phyloP scores from a whole-genome alignment of 1,139 yeast genomes.

The Pichia sp. region DNA sequence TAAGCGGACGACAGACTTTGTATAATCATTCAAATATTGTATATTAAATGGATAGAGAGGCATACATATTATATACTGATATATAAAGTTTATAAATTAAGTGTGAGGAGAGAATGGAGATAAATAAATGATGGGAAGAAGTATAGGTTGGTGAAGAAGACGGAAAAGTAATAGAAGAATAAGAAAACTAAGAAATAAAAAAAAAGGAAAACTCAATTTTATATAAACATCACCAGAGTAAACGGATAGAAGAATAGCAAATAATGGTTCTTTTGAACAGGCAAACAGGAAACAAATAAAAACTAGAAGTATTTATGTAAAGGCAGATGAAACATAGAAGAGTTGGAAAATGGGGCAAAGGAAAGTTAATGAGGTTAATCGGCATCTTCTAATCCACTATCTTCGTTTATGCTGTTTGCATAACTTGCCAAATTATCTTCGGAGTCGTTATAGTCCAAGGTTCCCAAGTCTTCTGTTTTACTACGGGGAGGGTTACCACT shows the following conservation, averaged over 20 bases:
- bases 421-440: slow-evolving; percentile 27
- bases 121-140: background rate
- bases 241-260: background rate
- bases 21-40: background rate
- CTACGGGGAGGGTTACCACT: slow-evolving; percentile 1
- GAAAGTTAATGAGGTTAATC: background rate
- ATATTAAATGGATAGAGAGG: background rate
- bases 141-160: background rate
- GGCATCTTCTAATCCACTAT: slow-evolving; percentile 18
- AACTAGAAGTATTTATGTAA: background rate
- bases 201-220: background rate
- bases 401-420: slow-evolving; percentile 28
- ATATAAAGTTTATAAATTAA: slow-evolving; percentile 2
- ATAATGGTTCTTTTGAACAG: background rate
- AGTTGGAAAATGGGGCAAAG: no score
- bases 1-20: background rate
- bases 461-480: slow-evolving; percentile 14
- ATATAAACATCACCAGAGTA: background rate
- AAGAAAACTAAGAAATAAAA: background rate
- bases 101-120: background rate
- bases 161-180: background rate
- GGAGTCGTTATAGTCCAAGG: slow-evolving; percentile 26
- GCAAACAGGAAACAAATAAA: background rate
- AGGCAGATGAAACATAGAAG: background rate
- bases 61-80: background rate